Evolutionary conservation across 1,284 basidiomycete genomes (phyloP).

Genomic region (Volvariella surrecta): DNA sequence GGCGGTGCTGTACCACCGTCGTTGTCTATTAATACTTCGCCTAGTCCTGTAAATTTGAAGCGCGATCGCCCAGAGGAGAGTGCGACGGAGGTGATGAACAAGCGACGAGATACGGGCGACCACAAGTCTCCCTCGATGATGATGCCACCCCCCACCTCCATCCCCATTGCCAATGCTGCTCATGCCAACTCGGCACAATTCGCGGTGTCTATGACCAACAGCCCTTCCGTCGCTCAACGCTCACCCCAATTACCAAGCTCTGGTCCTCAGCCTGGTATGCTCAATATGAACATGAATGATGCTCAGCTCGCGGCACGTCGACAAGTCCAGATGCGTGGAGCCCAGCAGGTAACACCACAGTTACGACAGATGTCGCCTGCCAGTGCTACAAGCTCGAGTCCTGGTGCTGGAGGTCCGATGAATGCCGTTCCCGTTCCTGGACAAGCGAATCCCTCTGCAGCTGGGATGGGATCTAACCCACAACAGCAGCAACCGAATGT

Average conservation of each 20-base stretch:
- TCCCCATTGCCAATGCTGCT: conserved; percentile 10
- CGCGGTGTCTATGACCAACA: conserved; percentile 4
- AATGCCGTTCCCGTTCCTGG: conserved; percentile 1
- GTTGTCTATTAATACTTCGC: neutral
- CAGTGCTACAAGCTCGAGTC: too few relatives aligned
- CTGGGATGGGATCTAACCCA: conserved; percentile 8
- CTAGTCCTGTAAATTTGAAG: conserved; percentile 32
- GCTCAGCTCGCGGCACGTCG: neutral
- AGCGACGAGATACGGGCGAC: conserved; percentile 68
- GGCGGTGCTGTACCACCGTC: conserved; percentile 11
- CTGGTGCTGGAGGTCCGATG: conserved; percentile 6
- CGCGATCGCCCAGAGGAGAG: conserved; percentile 51
- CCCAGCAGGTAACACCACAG: neutral
- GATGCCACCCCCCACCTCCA: conserved; percentile 25
- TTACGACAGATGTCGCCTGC: too few relatives aligned
- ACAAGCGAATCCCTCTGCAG: neutral
- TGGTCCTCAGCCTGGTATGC: neutral
- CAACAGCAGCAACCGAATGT: conserved; percentile 4
- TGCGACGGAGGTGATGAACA: conserved; percentile 32
- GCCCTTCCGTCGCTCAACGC: neutral
- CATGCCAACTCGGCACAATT: conserved; percentile 4
- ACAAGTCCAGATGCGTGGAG: neutral
- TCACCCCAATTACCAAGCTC: conserved; percentile 4
- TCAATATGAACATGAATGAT: neutral
- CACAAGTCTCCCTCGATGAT: conserved; percentile 29